A percentile compares a stretch with the other conserved stretches of the same genome.
phyloP scores from a whole-genome alignment of 1,284 basidiomycete genomes.

The Coriolopsis trogii region DNA sequence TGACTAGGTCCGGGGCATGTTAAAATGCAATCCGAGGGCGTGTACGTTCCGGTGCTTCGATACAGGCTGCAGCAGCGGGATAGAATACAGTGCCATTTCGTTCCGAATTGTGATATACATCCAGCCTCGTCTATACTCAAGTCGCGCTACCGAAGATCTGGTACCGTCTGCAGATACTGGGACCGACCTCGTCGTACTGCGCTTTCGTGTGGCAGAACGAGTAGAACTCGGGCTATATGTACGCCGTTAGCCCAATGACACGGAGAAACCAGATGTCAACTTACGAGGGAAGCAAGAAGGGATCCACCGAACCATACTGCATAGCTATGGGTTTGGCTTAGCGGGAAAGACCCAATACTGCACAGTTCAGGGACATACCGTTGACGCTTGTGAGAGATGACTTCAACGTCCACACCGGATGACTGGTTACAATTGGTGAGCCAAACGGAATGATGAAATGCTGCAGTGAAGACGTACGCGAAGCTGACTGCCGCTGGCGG shows the following conservation, averaged over 20 bases:
- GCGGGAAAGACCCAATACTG: not conserved
- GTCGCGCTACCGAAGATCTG: conserved; percentile 93
- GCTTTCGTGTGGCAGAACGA: conserved; percentile 97
- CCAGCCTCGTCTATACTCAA: conserved; percentile 37
- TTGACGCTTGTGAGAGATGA: conserved; percentile 98
- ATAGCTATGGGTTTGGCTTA: conserved; percentile 52
- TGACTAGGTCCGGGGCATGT: too few species aligned
- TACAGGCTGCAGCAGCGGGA: not conserved
- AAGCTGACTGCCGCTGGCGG: conserved; percentile 76
- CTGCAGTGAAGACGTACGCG: conserved; percentile 54
- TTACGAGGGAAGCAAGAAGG: conserved; percentile 86
- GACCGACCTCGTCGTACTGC: conserved; percentile 97
- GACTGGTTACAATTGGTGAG: conserved; percentile 55
- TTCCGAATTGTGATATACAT: conserved; percentile 21
- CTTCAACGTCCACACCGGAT: conserved; percentile 93
- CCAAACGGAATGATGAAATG: conserved; percentile 7
- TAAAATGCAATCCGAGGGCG: too few species aligned
- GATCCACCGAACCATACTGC: conserved; percentile 99
- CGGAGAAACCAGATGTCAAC: conserved; percentile 34
- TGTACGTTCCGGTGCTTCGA: not conserved
- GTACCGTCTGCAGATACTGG: conserved; percentile 93
- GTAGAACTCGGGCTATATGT: conserved; percentile 92
- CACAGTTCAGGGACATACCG: conserved; percentile 55
- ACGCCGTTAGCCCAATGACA: not conserved
- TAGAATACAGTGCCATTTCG: conserved; percentile 25